These are phyloP conservation scores for Pseudozyma hubeiensis DNA, from an alignment of 1,284 basidiomycete species.

Conservation along the genomic window DNA sequence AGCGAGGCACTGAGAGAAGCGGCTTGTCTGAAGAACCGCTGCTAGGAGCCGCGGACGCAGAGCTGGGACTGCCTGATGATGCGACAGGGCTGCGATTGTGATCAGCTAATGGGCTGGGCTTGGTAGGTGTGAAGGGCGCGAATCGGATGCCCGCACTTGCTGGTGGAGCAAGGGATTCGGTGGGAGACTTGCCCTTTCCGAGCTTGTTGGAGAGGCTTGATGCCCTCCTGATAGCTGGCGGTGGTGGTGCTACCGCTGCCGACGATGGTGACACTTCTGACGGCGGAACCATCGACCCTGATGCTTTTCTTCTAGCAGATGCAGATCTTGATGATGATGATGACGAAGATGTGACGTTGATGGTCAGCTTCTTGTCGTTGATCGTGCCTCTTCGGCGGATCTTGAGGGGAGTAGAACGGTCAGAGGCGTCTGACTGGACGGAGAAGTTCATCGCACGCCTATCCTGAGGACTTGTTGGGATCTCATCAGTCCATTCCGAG, in stretches of 20 bases:
- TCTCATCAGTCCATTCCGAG: slow-evolving; percentile 11
- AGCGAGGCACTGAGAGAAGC: slow-evolving; percentile 16
- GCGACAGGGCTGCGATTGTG: neutral
- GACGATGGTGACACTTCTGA: neutral
- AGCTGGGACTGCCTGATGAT: slow-evolving; percentile 6
- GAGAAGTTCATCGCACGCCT: slow-evolving; percentile 16
- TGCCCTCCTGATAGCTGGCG: neutral
- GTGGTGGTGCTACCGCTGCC: slow-evolving; percentile 1
- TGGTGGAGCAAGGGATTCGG: slow-evolving; percentile 3
- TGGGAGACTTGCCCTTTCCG: slow-evolving; percentile 12
- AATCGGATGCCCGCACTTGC: slow-evolving; percentile 8
- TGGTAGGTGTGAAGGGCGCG: slow-evolving; percentile 11
- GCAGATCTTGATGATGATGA: slow-evolving; percentile 1
- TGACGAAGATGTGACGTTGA: slow-evolving; percentile 8
- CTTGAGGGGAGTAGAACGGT: slow-evolving; percentile 21
- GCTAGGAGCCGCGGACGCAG: slow-evolving; percentile 4
- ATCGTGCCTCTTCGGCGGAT: slow-evolving; percentile 26
- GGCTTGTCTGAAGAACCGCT: slow-evolving; percentile 22
- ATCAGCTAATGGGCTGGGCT: slow-evolving; percentile 14
- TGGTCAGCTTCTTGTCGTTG: slow-evolving; percentile 36
- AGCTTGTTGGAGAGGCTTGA: slow-evolving; percentile 3
- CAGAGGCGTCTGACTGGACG: slow-evolving; percentile 1
- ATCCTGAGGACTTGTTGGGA: slow-evolving; percentile 6
- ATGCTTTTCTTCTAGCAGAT: slow-evolving; percentile 9
- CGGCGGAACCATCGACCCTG: slow-evolving; percentile 4